Evolutionary conservation across 2,329 filamentous ascomycete genomes (phyloP), one percentile per base, ranked within the genome.

Genomic region (Alternaria tenuissima): DNA sequence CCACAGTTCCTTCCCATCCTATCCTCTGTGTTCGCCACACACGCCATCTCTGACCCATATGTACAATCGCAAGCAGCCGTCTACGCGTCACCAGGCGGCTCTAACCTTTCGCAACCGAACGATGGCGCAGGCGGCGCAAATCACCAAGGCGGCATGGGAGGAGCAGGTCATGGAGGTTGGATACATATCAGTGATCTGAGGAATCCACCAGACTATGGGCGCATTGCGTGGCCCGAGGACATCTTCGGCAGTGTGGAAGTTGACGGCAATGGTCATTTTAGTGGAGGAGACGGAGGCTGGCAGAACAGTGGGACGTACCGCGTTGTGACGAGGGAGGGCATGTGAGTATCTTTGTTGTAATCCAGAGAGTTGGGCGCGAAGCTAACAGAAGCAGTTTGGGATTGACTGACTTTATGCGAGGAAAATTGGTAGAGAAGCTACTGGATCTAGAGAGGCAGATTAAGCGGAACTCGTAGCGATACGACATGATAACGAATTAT

Each of bases 171-270:
- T 64, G 87, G 87, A 20, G 87, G 87, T 1, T 88, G 84, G 78
- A 85, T 89, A 41, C 87, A 89, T 70, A 81, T 89, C n/a, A 87
- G 84, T 38, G 87, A 89, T 68, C 75, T 76, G 69, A 78, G 87
- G 61, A 83, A 85, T 61, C 86, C 87, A 36, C 87, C 87, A 3
- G 87, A 89, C 61, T 89, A 82, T 75, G 87, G 87, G 1, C 74
- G 87, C n/a, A 88, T 89, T 62, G 85, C 87, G 52, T 88, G 84
- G 84, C 87, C 87, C 0, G 87, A 89, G 71, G 87, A 89, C 76
- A 89, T 89, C 51, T 86, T 89, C 70, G 87, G 87, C 14, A 89
- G 86, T 66, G 71, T 89, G 24, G 87, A 89, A 74, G 84, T 89
- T 5, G 86, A 89, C 75, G 81, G 80, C 0, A 64, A 81, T 18